Evolutionary conservation across 768 basidiomycete species (phyloP).

Genomic region (Panus rudis): DNA sequence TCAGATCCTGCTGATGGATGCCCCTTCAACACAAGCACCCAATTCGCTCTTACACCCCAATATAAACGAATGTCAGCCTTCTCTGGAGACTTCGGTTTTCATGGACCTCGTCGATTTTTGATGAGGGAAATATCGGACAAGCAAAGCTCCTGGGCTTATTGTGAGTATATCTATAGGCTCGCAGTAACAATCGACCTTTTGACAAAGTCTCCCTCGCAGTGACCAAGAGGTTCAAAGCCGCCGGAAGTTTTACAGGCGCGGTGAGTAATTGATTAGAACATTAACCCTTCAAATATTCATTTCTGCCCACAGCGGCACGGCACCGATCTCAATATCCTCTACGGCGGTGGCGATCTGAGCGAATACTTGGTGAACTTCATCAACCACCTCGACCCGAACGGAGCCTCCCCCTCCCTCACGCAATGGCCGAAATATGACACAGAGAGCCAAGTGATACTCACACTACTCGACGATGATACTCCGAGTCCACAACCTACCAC

Average conservation of each 20-base stretch:
- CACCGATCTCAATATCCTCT: conserved; percentile 18
- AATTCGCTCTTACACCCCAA: conserved; percentile 43
- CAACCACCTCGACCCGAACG: conserved; percentile 24
- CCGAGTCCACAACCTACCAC: no score
- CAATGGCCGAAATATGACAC: conserved; percentile 19
- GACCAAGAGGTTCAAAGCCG: not conserved
- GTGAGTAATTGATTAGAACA: no score
- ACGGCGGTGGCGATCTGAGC: conserved; percentile 16
- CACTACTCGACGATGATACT: not conserved
- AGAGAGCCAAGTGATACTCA: not conserved
- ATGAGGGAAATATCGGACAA: conserved; percentile 30
- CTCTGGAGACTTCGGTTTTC: conserved; percentile 44
- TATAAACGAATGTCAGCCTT: conserved; percentile 47
- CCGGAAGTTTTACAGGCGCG: no score
- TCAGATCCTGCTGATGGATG: conserved; percentile 37
- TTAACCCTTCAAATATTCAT: not conserved
- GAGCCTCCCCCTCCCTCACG: conserved; percentile 6
- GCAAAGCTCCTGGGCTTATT: conserved; percentile 36
- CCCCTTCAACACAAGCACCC: conserved; percentile 40
- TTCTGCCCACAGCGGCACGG: not conserved
- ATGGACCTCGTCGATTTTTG: conserved; percentile 42
- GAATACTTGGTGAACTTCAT: conserved; percentile 25
- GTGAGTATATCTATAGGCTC: conserved; percentile 22
- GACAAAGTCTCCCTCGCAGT: not conserved
- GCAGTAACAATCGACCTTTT: not conserved